Percentiles rank a stretch among this genome's conserved stretches.
Evolutionary conservation across 495 filamentous ascomycete genomes (phyloP).

Genomic region (Copromyces sp.): DNA sequence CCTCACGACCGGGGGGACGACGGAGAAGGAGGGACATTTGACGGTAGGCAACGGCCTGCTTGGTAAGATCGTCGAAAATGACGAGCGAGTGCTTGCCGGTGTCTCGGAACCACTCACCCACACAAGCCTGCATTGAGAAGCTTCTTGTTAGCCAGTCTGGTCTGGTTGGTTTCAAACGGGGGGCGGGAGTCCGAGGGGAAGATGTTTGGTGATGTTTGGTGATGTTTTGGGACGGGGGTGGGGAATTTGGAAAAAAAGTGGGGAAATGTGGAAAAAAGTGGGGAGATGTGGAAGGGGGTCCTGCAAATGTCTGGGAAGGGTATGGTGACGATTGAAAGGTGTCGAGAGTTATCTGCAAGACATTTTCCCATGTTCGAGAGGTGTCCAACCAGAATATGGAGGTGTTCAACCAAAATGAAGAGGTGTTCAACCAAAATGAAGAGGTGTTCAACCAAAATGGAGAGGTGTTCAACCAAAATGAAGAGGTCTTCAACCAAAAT

Average conservation of each 20-base stretch:
- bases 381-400: neutral
- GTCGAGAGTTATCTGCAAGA: neutral
- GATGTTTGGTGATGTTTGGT: neutral
- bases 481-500: neutral
- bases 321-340: neutral
- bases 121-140: constrained; percentile 33
- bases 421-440: neutral
- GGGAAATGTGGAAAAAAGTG: neutral
- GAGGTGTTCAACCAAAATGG: neutral
- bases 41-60: constrained; percentile 99
- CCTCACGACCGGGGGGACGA: constrained; percentile 99
- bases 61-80: constrained; percentile 94
- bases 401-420: neutral
- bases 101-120: constrained; percentile 87
- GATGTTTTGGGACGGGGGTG: neutral
- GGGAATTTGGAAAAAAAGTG: neutral
- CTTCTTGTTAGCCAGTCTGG: neutral
- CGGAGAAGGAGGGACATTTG: constrained; percentile 99
- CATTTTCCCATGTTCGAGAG: neutral
- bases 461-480: neutral
- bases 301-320: neutral
- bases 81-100: constrained; percentile 87
- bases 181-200: neutral
- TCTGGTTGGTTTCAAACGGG: neutral
- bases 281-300: neutral